Evolutionary conservation across 1,139 yeast species (phyloP), one percentile per base, ranked within the genome.

Genomic region (Yamadazyma dushanensis): DNA sequence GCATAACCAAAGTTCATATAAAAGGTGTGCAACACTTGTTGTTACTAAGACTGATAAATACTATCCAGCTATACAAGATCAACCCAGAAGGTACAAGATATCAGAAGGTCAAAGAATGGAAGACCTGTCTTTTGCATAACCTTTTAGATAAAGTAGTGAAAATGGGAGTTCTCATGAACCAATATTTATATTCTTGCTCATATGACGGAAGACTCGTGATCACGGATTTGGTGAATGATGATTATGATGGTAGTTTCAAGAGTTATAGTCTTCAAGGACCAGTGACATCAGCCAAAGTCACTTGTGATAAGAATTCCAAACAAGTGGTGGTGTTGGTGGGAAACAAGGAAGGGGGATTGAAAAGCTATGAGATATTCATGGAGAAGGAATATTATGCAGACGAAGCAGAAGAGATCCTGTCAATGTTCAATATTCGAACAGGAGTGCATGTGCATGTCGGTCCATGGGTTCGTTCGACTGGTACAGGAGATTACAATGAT

Each of bases 301-400:
- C 40, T 11, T 38, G 42, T 8, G 21, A 16, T 30, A 33, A 33
- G 35, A 11, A 45, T 36, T 19, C 45, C 41, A 21, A 46, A 47
- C 10, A 38, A 53, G 16, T 41, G n/a, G 33, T 42, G 4, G 50
- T 65, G 21, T 67, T 66, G 1, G 54, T 65, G 35, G 77, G 77
- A 2, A 80, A 80, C 3, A 66, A 70, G 42, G 67, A 71, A 37
- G 63, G 64, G 34, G 77, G 70, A 29, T 47, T 74, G 21, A 66
- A 66, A 38, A 35, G 57, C 18, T 65, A 63, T 38, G 54, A 53
- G n/a, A 32, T 41, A 13, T 26, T 18, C 10, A 19, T 39, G 14
- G 25, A 16, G 9, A 32, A 40, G 25, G 31, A 25, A 16, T 30
- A 37, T 26, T 13, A 24, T 14, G 13, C 18, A 14, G 33, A 36